These are phyloP conservation scores for Pachyrhizus erosus DNA, from an alignment of 306 rosid species.

Conservation along the genomic window DNA sequence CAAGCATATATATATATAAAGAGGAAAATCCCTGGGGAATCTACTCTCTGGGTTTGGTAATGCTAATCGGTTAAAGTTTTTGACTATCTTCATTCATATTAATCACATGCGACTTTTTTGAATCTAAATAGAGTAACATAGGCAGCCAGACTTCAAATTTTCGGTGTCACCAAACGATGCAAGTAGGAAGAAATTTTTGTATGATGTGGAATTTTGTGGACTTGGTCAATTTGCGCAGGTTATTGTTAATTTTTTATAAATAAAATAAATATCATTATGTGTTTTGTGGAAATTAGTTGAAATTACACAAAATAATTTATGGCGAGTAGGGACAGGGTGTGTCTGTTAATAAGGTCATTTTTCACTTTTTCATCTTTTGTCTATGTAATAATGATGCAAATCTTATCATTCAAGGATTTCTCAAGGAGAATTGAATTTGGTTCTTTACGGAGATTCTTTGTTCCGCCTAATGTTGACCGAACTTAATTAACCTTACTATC, in stretches of 20 bases:
- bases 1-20: background rate
- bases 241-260: no score
- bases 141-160: background rate
- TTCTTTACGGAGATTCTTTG: background rate
- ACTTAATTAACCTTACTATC: background rate
- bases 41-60: background rate
- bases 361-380: background rate
- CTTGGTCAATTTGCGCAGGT: background rate
- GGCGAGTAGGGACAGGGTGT: background rate
- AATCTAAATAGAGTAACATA: conserved; percentile 5
- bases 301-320: background rate
- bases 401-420: conserved; percentile 29
- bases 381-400: background rate
- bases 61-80: background rate
- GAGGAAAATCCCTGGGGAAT: conserved; percentile 31
- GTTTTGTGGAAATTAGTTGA: background rate
- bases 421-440: background rate
- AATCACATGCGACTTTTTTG: background rate
- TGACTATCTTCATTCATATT: background rate
- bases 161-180: background rate
- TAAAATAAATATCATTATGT: no score
- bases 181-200: background rate
- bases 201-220: background rate
- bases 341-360: background rate
- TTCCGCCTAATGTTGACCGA: background rate